Conservation (phyloP, 768 basidiomycete species). For the Clavulina sp. region DNA sequence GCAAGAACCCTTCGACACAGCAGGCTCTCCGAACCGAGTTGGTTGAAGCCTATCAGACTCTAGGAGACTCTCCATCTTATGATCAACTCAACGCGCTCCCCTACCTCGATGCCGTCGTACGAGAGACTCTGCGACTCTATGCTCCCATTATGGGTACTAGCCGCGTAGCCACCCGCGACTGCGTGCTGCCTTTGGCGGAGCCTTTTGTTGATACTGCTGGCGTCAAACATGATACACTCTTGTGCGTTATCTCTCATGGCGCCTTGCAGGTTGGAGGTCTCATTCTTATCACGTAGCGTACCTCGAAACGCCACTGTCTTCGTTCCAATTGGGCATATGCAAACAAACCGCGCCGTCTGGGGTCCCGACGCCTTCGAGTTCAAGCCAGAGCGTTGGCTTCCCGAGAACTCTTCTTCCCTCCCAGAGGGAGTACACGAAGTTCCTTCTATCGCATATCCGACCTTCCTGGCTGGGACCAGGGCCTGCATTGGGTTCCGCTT, state of each 20-base stretch:
- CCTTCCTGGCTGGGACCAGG: conserved; percentile 9
- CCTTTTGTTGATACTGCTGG: neutral
- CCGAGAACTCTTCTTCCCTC: conserved; percentile 3
- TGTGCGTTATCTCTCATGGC: neutral
- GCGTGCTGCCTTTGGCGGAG: neutral
- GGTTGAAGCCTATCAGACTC: neutral
- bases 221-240: neutral
- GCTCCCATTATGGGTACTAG: neutral
- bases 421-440: conserved; percentile 3
- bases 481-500: conserved; percentile 6
- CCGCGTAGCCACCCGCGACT: neutral
- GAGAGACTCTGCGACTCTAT: conserved; percentile 5
- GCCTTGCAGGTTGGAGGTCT: neutral
- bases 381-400: conserved; percentile 23
- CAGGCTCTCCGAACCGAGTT: conserved; percentile 19
- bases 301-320: conserved; percentile 23
- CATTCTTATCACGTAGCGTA: conserved; percentile 10
- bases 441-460: conserved; percentile 4
- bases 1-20: conserved; percentile 18
- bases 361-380: conserved; percentile 47
- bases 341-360: conserved; percentile 38
- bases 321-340: conserved; percentile 36
- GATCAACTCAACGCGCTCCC: conserved; percentile 16
- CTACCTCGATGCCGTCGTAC: conserved; percentile 14
- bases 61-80: conserved; percentile 11